Percentiles rank a stretch among this genome's conserved stretches.
Conservation (phyloP, 2,329 filamentous ascomycete species). For the Trichoderma sp. region DNA sequence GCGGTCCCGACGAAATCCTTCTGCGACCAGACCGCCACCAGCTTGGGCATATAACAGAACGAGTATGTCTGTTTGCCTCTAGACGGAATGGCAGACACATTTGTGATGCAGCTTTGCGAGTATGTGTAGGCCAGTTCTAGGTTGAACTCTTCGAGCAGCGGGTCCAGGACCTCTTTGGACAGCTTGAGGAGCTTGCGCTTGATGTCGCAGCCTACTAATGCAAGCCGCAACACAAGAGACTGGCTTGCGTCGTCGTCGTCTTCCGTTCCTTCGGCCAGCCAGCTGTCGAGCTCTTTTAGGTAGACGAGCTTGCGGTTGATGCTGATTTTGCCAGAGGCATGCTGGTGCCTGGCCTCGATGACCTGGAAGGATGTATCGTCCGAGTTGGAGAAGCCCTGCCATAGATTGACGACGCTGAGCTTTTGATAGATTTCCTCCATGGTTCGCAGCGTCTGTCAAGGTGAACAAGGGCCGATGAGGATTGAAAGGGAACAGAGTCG, state of each 20-base stretch:
- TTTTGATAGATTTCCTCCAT: constrained; percentile 43
- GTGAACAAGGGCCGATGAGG: not conserved
- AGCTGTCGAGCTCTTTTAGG: constrained; percentile 28
- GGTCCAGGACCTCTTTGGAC: constrained; percentile 30
- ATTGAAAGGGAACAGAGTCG: not conserved
- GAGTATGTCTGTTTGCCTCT: constrained; percentile 35
- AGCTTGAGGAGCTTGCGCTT: constrained; percentile 35
- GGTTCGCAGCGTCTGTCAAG: not conserved
- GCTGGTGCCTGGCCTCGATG: constrained; percentile 38
- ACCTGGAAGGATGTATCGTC: constrained; percentile 34
- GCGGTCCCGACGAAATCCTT: constrained; percentile 26
- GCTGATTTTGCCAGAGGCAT: constrained; percentile 31
- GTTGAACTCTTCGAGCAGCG: constrained; percentile 37
- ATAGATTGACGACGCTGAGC: constrained; percentile 35
- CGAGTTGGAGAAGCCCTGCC: constrained; percentile 29
- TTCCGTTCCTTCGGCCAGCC: constrained; percentile 34
- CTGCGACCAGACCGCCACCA: constrained; percentile 45
- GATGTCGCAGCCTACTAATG: constrained; percentile 36
- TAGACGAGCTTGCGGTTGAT: constrained; percentile 25
- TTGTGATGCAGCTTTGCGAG: constrained; percentile 41
- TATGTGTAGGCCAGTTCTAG: constrained; percentile 41
- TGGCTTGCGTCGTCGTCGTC: constrained; percentile 26
- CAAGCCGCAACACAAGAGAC: constrained; percentile 38
- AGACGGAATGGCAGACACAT: constrained; percentile 37
- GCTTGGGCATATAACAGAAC: constrained; percentile 45